Evolutionary conservation across 139 green algal species (phyloP).

Genomic region (Eudorina sp.): DNA sequence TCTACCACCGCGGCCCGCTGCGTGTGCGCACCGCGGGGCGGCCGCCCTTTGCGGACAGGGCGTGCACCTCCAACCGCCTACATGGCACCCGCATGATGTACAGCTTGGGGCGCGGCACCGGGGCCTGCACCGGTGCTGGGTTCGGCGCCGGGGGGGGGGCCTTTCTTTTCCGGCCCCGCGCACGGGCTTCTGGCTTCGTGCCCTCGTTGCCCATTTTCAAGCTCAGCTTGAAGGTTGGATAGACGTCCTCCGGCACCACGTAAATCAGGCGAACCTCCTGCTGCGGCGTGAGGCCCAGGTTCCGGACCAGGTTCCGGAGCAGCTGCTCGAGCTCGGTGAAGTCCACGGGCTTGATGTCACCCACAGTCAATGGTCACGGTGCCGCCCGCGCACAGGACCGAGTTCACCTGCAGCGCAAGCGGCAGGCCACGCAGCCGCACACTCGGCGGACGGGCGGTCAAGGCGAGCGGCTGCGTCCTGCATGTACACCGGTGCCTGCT

Average conservation of each 20-base stretch:
- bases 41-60: slow-evolving; percentile 3
- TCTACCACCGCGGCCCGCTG: neutral
- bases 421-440: neutral
- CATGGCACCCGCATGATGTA: neutral
- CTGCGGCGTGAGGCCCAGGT: neutral
- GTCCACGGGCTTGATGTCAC: neutral
- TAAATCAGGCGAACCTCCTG: neutral
- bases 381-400: neutral
- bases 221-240: neutral
- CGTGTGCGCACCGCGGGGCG: neutral
- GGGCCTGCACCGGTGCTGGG: neutral
- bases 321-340: neutral
- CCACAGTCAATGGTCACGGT: neutral
- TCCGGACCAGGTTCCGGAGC: too few species aligned
- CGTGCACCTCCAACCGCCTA: neutral
- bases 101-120: neutral
- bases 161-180: neutral
- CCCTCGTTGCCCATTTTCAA: neutral
- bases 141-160: too few species aligned
- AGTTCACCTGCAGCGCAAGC: neutral
- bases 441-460: too few species aligned
- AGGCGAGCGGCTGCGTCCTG: too few species aligned
- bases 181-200: neutral
- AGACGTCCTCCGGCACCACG: slow-evolving; percentile 9
- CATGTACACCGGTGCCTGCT: too few species aligned